Base-by-base conservation (phyloP, 2,329 filamentous ascomycete species). In the Colletotrichum horii region DNA sequence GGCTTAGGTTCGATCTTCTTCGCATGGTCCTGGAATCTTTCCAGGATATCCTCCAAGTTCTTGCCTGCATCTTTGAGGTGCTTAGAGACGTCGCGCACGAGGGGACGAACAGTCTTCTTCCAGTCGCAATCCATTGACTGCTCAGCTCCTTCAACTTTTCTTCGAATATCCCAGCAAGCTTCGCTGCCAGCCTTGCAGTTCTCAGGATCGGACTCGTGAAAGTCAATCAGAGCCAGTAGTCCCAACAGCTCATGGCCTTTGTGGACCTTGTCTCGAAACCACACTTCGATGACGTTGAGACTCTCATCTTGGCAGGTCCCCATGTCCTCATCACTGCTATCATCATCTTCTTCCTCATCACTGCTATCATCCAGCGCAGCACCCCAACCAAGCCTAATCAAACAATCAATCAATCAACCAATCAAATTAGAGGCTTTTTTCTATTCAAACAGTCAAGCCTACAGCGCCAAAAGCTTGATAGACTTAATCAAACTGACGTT, bases 51-150 rank as follows among this genome's bases (percentile, higher is more conserved):
- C 0, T 3, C n/a, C 43, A 48, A 48, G 0, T 48, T 14, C 43
- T 48, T 0, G 19, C 43, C 43, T 22, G 43, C 11, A 22, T 48
- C 11, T 48, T 0, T 0, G 0, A 48, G 11, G 6, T 22, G 43
- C 1, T 0, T 0, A 14, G 43, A 48, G 6, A 48, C n/a, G 19
- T 0, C 43, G 2, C 11, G 43, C 3, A 19, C 43, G 0, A 48
- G 19, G 0, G 43, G 19, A 6, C 19, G 19, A 0, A 48, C 1
- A 1, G 0, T 48, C 1, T 2, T 22, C n/a, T 48, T n/a, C 43
- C 43, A 48, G 0, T 48, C 43, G 1, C n/a, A 48, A 0, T 6
- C 43, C 43, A 48, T 48, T 22, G n/a, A 14, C n/a, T 48, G 0
- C 0, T 12, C 43, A 22, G 43, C 43, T 2, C 0, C 43, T 22